Evolutionary conservation across 768 basidiomycete genomes (phyloP).

Genomic region (Boletellus ananas): DNA sequence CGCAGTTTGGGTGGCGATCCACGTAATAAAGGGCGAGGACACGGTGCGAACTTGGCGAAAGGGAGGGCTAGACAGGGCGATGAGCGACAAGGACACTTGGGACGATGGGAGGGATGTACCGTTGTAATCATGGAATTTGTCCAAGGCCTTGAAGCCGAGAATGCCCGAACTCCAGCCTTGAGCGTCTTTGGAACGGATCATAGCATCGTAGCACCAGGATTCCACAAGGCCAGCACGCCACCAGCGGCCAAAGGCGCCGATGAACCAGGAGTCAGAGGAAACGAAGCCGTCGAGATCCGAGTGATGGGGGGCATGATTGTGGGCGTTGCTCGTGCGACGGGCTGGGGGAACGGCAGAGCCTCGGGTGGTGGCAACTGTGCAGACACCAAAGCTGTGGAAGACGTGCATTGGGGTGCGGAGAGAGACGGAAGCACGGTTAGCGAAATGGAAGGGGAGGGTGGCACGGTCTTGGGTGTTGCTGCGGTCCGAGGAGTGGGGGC

Average conservation of each 20-base stretch:
- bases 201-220: constrained; percentile 71
- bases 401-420: constrained; percentile 88
- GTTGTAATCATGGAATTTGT: constrained; percentile 62
- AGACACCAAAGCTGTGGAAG: constrained; percentile 82
- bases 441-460: constrained; percentile 65
- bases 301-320: constrained; percentile 22
- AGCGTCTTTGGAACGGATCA: constrained; percentile 60
- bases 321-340: constrained; percentile 43
- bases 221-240: constrained; percentile 82
- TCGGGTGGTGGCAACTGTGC: constrained; percentile 65
- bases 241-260: constrained; percentile 90
- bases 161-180: constrained; percentile 79
- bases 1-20: constrained; percentile 54
- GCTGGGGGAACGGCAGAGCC: constrained; percentile 42
- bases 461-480: constrained; percentile 22
- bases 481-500: constrained; percentile 22
- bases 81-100: not conserved
- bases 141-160: constrained; percentile 68
- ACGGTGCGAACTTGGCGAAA: constrained; percentile 47
- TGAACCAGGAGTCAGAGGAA: constrained; percentile 79
- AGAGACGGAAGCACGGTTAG: constrained; percentile 88
- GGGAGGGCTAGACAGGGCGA: constrained; percentile 41
- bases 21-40: constrained; percentile 38
- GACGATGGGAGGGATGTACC: constrained; percentile 39
- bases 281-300: constrained; percentile 43